Percentiles rank a stretch among this genome's conserved stretches.
phyloP scores from a whole-genome alignment of 345 rosid species.

The Abelmoschus esculentus region DNA sequence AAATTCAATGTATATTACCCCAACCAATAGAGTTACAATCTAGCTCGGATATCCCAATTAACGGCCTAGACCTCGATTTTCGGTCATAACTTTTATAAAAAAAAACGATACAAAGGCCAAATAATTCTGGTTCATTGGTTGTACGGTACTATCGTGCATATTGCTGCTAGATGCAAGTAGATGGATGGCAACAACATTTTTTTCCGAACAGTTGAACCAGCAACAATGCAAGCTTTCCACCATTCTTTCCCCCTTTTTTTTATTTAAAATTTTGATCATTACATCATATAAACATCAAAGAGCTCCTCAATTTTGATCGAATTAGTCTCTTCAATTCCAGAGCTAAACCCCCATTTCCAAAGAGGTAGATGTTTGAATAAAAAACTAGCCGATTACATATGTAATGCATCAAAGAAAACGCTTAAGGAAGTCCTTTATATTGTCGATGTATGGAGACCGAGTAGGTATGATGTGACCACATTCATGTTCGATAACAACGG shows the following conservation, averaged over 20 bases:
- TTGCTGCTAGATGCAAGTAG: neutral
- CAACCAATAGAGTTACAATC: no score
- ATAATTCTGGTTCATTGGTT: no score
- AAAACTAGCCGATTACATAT: neutral
- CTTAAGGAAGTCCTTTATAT: constrained; percentile 55
- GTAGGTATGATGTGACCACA: constrained; percentile 88
- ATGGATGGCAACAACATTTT: neutral
- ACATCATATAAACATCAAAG: neutral
- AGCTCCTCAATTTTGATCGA: neutral
- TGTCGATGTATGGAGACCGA: constrained; percentile 57
- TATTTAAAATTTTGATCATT: neutral
- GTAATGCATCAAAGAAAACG: constrained; percentile 42
- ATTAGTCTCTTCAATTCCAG: neutral
- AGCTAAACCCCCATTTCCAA: neutral
- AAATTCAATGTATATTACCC: no score
- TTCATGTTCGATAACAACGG: constrained; percentile 63
- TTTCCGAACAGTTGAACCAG: neutral
- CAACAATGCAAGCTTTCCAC: neutral
- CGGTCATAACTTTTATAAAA: no score
- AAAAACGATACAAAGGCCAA: no score
- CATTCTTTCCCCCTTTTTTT: neutral
- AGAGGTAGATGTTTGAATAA: neutral
- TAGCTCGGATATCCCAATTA: no score
- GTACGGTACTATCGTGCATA: no score
- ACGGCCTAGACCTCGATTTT: no score